These are phyloP conservation scores for Ampelomyces quisqualis DNA, from an alignment of 2,329 filamentous ascomycete species.

Conservation along the genomic window DNA sequence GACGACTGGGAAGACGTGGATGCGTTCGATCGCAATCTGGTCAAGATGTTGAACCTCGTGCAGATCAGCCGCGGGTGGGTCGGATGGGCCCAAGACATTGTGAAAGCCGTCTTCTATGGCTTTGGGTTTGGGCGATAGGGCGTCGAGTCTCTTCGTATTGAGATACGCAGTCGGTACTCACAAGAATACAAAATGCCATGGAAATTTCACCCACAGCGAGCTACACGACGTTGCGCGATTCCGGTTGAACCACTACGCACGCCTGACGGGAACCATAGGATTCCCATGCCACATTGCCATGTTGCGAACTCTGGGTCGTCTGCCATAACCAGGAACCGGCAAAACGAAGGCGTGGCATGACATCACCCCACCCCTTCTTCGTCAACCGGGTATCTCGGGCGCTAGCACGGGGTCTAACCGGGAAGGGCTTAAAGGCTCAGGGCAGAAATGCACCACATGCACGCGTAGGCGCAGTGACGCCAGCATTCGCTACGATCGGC, in stretches of 20 bases:
- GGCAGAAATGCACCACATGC: constrained; percentile 1
- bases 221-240: background rate
- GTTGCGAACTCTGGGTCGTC: background rate
- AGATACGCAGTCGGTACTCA: background rate
- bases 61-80: constrained; percentile 56
- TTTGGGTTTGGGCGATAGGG: constrained; percentile 22
- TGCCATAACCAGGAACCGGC: background rate
- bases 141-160: background rate
- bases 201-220: too few species aligned
- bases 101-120: constrained; percentile 30
- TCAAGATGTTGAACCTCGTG: constrained; percentile 57
- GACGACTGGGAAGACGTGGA: constrained; percentile 61
- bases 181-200: background rate
- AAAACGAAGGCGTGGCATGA: background rate
- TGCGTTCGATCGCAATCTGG: constrained; percentile 55
- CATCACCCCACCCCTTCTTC: constrained; percentile 1
- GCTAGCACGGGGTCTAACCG: constrained; percentile 4
- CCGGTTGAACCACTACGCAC: background rate
- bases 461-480: constrained; percentile 7
- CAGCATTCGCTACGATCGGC: constrained; percentile 1
- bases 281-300: constrained; percentile 2
- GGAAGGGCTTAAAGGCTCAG: background rate
- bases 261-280: background rate
- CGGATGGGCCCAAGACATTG: constrained; percentile 50
- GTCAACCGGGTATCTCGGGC: background rate